These are phyloP conservation scores for Trametes coccinea DNA, from an alignment of 768 basidiomycete species.

Conservation along the genomic window DNA sequence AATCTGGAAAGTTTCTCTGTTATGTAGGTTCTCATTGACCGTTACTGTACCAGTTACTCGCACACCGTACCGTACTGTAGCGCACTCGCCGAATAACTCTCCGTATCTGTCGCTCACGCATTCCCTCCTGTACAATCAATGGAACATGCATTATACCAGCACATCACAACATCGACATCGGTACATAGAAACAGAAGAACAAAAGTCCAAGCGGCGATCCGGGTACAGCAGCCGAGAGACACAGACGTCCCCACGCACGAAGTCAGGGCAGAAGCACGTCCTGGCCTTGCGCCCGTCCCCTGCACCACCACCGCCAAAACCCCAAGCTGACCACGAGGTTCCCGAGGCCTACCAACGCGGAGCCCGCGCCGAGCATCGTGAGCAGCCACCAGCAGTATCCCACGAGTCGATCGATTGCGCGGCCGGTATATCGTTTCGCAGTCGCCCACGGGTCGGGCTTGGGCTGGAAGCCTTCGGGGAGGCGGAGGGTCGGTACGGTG, in stretches of 20 bases:
- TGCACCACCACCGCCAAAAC: slow-evolving; percentile 63
- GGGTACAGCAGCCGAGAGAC: no score
- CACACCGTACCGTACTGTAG: no score
- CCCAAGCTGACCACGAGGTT: slow-evolving; percentile 72
- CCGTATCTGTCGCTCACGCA: no score
- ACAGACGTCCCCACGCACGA: not conserved
- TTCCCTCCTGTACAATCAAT: no score
- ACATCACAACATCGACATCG: not conserved
- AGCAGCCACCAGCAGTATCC: slow-evolving; percentile 82
- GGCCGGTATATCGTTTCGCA: slow-evolving; percentile 66
- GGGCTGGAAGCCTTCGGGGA: slow-evolving; percentile 54
- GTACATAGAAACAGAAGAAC: not conserved
- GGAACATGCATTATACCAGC: no score
- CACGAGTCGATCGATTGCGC: slow-evolving; percentile 66
- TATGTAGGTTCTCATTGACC: no score
- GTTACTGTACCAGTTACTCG: no score
- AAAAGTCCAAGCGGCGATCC: no score
- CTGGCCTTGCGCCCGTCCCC: not conserved
- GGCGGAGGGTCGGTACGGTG: slow-evolving; percentile 44
- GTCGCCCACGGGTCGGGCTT: slow-evolving; percentile 52
- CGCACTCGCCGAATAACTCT: no score
- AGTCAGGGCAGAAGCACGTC: slow-evolving; percentile 13
- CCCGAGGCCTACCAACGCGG: slow-evolving; percentile 64
- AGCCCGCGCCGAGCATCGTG: slow-evolving; percentile 75
- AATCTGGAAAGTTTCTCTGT: no score